Percentiles rank a stretch among this genome's conserved stretches.
These are phyloP conservation scores for Dictyostelium capitatum DNA, from an alignment of 78 protist species.

Conservation along the genomic window DNA sequence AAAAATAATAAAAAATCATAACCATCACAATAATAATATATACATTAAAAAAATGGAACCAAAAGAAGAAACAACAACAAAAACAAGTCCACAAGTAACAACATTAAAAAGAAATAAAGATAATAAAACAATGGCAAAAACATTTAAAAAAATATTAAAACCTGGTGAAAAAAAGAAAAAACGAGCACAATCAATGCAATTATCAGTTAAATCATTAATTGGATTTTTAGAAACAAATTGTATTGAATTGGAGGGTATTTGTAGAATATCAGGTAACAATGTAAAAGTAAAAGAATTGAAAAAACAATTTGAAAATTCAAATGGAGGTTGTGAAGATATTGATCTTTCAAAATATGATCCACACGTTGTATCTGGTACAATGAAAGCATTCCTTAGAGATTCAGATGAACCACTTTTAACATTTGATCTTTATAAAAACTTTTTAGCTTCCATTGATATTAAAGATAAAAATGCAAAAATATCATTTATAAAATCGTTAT, in stretches of 20 bases:
- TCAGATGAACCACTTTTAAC: slow-evolving; percentile 74
- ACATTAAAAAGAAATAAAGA: slow-evolving; percentile 31
- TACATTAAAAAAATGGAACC: slow-evolving; percentile 14
- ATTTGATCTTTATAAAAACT: slow-evolving; percentile 75
- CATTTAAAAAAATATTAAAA: slow-evolving; percentile 62
- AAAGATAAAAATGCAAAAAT: slow-evolving; percentile 56
- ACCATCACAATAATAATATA: too few species aligned
- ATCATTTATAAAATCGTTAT: slow-evolving; percentile 37
- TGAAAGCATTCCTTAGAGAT: slow-evolving; percentile 76
- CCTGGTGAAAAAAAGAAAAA: slow-evolving; percentile 69
- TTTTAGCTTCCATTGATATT: slow-evolving; percentile 54
- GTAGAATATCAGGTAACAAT: slow-evolving; percentile 64
- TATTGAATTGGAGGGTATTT: slow-evolving; percentile 62
- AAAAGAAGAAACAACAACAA: neutral
- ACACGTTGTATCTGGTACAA: slow-evolving; percentile 59
- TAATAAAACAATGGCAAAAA: slow-evolving; percentile 41
- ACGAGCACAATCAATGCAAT: neutral
- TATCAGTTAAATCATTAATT: slow-evolving; percentile 36
- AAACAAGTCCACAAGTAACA: neutral
- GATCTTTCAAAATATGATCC: slow-evolving; percentile 44
- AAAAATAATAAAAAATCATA: neutral
- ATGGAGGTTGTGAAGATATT: slow-evolving; percentile 2
- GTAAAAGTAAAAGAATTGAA: slow-evolving; percentile 49
- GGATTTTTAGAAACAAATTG: slow-evolving; percentile 8
- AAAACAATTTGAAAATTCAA: slow-evolving; percentile 44